Conservation (phyloP, 495 filamentous ascomycete species). For the Pseudevernia furfuracea region DNA sequence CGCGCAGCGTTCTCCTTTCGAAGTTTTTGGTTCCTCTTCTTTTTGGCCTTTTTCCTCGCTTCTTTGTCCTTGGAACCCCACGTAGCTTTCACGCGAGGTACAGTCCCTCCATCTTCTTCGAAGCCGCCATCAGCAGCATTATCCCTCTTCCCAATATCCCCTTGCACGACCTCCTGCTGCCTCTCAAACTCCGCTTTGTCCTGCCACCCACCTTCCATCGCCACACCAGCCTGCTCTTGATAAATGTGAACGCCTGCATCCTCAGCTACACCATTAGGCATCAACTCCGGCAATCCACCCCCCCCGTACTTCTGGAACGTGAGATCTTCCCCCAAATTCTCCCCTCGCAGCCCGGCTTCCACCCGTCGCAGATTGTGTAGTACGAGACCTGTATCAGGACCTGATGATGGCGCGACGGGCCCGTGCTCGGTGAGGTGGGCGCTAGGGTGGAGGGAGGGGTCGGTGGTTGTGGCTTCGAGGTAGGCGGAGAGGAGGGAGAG, state of each 20-base stretch:
- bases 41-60: constrained; percentile 45
- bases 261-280: constrained; percentile 3
- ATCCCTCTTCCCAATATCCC: constrained; percentile 31
- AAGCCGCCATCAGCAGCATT: constrained; percentile 18
- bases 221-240: constrained; percentile 15
- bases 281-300: constrained; percentile 20
- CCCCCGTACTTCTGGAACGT: constrained; percentile 34
- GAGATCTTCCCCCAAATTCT: constrained; percentile 46
- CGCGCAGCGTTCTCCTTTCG: constrained; percentile 38
- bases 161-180: constrained; percentile 38
- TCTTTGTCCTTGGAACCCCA: constrained; percentile 36
- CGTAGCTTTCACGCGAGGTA: constrained; percentile 20
- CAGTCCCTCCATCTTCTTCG: constrained; percentile 10
- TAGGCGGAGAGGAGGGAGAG: constrained; percentile 51
- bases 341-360: constrained; percentile 55
- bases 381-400: constrained; percentile 47
- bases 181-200: constrained; percentile 45
- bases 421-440: constrained; percentile 54
- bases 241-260: neutral
- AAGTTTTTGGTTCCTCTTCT: constrained; percentile 40
- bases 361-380: constrained; percentile 61
- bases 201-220: constrained; percentile 40
- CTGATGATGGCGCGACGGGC: constrained; percentile 46
- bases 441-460: constrained; percentile 60
- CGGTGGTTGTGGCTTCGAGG: constrained; percentile 45